Base-by-base conservation (phyloP, 1,284 basidiomycete species). In the Kwoniella shivajii region DNA sequence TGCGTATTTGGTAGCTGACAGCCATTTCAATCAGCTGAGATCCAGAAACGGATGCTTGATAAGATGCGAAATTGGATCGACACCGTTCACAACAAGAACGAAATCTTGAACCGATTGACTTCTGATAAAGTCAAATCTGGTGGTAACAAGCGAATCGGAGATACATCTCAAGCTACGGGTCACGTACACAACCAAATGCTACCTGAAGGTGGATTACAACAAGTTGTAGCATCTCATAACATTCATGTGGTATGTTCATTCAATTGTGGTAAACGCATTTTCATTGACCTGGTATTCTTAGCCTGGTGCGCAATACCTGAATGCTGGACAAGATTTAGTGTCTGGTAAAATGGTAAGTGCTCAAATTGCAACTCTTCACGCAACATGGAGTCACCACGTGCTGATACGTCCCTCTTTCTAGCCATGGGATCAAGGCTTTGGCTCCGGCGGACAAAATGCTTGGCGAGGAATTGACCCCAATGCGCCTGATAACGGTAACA, bases 11-110 rank as follows among this genome's bases (percentile, higher is more conserved):
- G 26, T 29, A 6, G 47, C 34, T 30, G 29, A 50, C 14, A 18
- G 20, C 18, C 24, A 42, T 5, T 22, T 38, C 3, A 6, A 9
- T 20, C 88, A 94, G 75, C 88, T 0, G 81, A 84, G 60, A 83
- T 94, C 29, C 92, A 94, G 74, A 80, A 82, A 36, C 84, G 89
- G 68, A 93, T 95, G 90, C 66, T 80, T 34, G 77, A 79, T 26
- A 77, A 76, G 61, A 75, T 82, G 72, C 67, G 69, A 36, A 59
- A 65, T 26, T 81, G 80, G 89, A 80, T 87, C 44, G 75, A 84
- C 43, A 76, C 78, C 13, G 82, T 86, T 7, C 41, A 44, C 13
- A 79, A 82, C 54, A 82, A 85, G 65, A 72, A 80, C 27, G 82
- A 84, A 31, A 76, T 85, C 18, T 60, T 92, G 39, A 77, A 80